Evolutionary conservation across 352 stramenopile species (phyloP).

Genomic region (Peronospora destructor): DNA sequence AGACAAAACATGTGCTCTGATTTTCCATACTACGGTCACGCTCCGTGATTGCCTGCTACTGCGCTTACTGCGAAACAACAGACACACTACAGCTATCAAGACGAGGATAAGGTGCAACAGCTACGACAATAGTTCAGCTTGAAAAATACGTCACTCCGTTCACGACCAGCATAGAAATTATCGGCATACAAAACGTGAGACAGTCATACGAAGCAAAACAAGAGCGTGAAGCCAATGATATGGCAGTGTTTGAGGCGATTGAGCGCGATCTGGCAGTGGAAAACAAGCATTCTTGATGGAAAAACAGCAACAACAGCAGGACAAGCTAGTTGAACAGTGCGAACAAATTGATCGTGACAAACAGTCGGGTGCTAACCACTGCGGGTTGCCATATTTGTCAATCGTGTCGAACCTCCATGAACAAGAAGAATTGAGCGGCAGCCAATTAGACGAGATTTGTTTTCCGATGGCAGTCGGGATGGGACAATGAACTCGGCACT

Average conservation of each 20-base stretch:
- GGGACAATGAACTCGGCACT: conserved; percentile 33
- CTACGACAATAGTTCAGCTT: conserved; percentile 8
- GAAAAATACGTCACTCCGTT: conserved; percentile 27
- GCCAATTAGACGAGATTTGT: conserved; percentile 1
- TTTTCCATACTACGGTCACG: no score
- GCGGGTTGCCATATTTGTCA: conserved; percentile 26
- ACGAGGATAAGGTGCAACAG: not conserved
- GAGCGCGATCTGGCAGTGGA: no score
- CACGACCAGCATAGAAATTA: no score
- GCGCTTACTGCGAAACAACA: no score
- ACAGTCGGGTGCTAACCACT: conserved; percentile 1
- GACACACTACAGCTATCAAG: not conserved
- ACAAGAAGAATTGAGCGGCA: conserved; percentile 18
- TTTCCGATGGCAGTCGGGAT: conserved; percentile 35
- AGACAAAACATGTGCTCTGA: no score
- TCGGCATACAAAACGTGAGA: conserved; percentile 40
- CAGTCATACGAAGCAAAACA: conserved; percentile 51
- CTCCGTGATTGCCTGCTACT: no score
- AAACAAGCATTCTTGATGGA: no score
- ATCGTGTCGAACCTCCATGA: conserved; percentile 25
- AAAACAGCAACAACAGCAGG: conserved; percentile 18
- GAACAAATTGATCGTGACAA: conserved; percentile 13
- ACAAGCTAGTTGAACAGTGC: not conserved
- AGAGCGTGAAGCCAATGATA: conserved; percentile 56
- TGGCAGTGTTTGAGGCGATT: no score